Base-by-base conservation (phyloP, 2,329 filamentous ascomycete genomes). In the Botrytis fabae region DNA sequence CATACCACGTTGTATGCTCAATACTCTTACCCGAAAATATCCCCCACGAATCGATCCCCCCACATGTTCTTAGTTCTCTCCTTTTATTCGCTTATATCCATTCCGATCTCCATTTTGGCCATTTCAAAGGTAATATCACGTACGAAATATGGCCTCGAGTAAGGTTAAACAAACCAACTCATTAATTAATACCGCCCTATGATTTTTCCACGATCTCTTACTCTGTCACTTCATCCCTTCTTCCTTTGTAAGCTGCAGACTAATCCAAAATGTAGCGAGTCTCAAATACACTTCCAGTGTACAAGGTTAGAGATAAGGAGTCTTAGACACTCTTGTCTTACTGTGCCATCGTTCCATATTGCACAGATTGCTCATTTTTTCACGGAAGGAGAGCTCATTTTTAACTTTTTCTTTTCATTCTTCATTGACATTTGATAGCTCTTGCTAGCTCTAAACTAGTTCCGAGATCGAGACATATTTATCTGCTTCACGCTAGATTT, bases 81-180 rank as follows among this genome's bases (percentile, higher is more conserved):
- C 64, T 68, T 68, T 57, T 68, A 68, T 40, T 68, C 64, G 64
- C 64, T 68, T 54, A 68, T 25, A 35, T 32, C 12, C 4, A 16
- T 35, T 16, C 0, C 18, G n/a, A 64, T n/a, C 10, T 25, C 28
- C 10, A 35, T 35, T 20, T 28, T 32, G 12, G 28, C 42, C 20
- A 48, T 35, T 35, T 48, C 10, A 28, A 48, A 25, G 14, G 32
- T 20, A 46, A 46, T 22, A 32, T 44, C 38, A 22, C 40, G 9
- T 7, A 44, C n/a, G n/a, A 16, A 44, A 63, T 63, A 44, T 22
- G 40, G 20, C 18, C 40, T 44, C 20, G 25, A 62, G 28, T n/a
- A 28, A 62, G 22, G 22, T 62, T 35, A 61, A n/a, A 40, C 35
- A 6, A 61, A n/a, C 59, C 6, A 62, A n/a, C 22, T 16, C 12